Conservation (phyloP, 2,329 filamentous ascomycete species). For the Talaromyces sp. region DNA sequence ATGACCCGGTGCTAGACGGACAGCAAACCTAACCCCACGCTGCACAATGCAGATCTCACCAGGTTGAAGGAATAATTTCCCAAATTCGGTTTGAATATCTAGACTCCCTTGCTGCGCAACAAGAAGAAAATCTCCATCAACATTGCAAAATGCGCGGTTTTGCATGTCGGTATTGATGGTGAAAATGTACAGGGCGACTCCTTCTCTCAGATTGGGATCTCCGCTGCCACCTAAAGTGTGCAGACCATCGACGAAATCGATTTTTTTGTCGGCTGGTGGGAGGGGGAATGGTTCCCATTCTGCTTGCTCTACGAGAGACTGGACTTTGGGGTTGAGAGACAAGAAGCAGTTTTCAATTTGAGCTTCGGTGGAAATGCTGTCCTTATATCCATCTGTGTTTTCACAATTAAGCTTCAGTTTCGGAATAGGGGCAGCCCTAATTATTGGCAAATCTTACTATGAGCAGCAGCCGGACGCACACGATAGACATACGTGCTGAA, state of each 20-base stretch:
- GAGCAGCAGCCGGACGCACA: slow-evolving; percentile 21
- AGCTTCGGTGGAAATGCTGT: slow-evolving; percentile 35
- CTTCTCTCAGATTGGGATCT: slow-evolving; percentile 47
- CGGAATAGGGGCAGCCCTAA: not conserved
- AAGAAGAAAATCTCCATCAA: slow-evolving; percentile 59
- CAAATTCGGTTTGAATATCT: slow-evolving; percentile 60
- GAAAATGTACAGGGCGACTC: slow-evolving; percentile 49
- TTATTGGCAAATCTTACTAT: slow-evolving; percentile 15
- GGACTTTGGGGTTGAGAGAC: slow-evolving; percentile 44
- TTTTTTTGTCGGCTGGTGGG: slow-evolving; percentile 37
- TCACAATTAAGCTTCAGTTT: not conserved
- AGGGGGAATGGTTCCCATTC: slow-evolving; percentile 52
- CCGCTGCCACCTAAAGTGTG: slow-evolving; percentile 50
- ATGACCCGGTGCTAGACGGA: slow-evolving; percentile 50
- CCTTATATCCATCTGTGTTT: slow-evolving; percentile 24
- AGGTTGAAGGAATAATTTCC: slow-evolving; percentile 53
- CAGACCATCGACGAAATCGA: slow-evolving; percentile 51
- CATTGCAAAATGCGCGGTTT: slow-evolving; percentile 49
- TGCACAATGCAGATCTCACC: slow-evolving; percentile 61
- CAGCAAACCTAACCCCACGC: slow-evolving; percentile 53
- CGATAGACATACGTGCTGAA: slow-evolving; percentile 25
- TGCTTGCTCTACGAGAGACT: slow-evolving; percentile 48
- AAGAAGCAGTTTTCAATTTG: slow-evolving; percentile 23
- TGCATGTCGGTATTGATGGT: slow-evolving; percentile 52
- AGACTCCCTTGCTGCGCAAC: slow-evolving; percentile 56